These are phyloP conservation scores for Xylariales sp. DNA, from an alignment of 2,329 filamentous ascomycete species.

Conservation along the genomic window DNA sequence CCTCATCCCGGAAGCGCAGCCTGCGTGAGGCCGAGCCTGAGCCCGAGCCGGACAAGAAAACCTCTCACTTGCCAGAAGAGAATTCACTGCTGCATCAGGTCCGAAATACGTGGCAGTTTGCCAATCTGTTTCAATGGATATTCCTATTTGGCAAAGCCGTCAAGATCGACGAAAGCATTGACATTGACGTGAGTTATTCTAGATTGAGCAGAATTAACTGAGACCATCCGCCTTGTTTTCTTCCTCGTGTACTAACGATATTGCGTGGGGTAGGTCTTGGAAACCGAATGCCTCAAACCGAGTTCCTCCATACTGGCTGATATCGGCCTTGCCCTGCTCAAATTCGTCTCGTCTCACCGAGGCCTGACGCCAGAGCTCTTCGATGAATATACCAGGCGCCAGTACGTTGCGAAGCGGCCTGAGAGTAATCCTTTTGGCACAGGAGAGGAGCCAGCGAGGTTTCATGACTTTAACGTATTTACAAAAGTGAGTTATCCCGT, in stretches of 20 bases:
- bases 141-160: constrained; percentile 83
- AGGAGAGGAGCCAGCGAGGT: constrained; percentile 67
- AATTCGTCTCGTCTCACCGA: constrained; percentile 90
- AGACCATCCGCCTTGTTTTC: not conserved
- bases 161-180: constrained; percentile 84
- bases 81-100: constrained; percentile 57
- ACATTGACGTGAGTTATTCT: constrained; percentile 69
- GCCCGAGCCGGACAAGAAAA: constrained; percentile 13
- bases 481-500: constrained; percentile 56
- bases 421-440: constrained; percentile 79
- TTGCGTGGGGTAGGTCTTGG: constrained; percentile 62
- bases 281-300: constrained; percentile 81
- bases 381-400: constrained; percentile 86
- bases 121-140: constrained; percentile 90
- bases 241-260: not conserved
- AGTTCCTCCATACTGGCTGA: constrained; percentile 70
- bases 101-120: constrained; percentile 93
- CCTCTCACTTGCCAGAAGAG: constrained; percentile 17
- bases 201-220: not conserved
- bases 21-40: constrained; percentile 36
- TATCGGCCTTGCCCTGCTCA: constrained; percentile 82
- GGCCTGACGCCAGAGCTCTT: constrained; percentile 84
- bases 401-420: constrained; percentile 80
- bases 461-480: constrained; percentile 77
- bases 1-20: constrained; percentile 43